Evolutionary conservation across 306 rosid species (phyloP).

Genomic region (Fragaria ananassa): DNA sequence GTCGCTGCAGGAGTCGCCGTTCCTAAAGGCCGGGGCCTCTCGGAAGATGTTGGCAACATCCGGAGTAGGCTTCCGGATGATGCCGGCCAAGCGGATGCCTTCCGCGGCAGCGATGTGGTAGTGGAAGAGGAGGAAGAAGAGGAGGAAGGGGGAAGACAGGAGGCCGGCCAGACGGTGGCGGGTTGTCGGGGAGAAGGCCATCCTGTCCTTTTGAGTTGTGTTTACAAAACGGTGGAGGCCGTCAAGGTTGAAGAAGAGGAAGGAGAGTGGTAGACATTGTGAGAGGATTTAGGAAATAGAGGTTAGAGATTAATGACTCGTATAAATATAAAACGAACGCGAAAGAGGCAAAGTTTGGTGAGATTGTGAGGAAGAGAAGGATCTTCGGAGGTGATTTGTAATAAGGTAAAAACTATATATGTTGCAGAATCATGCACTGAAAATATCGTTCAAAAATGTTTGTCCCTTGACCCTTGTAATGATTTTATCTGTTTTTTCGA

Average conservation of each 20-base stretch:
- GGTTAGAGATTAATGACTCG: constrained; percentile 28
- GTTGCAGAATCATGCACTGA: constrained; percentile 8
- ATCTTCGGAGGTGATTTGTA: constrained; percentile 44
- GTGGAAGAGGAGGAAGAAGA: constrained; percentile 12
- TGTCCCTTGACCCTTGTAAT: no score
- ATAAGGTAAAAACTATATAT: neutral
- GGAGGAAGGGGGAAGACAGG: constrained; percentile 46
- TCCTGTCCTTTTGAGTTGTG: constrained; percentile 44
- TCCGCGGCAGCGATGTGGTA: constrained; percentile 3
- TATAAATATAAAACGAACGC: neutral
- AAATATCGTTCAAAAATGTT: neutral
- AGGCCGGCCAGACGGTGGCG: constrained; percentile 33
- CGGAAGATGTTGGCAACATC: constrained; percentile 47
- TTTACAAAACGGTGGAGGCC: constrained; percentile 27
- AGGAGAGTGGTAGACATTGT: constrained; percentile 46
- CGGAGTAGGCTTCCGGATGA: constrained; percentile 42
- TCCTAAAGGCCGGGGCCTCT: constrained; percentile 72
- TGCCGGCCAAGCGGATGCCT: constrained; percentile 37
- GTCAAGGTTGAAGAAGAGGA: constrained; percentile 21
- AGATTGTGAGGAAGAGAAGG: constrained; percentile 64
- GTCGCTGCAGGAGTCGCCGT: constrained; percentile 45
- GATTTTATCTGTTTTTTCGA: neutral
- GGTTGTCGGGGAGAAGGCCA: constrained; percentile 49
- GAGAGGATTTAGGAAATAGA: constrained; percentile 36
- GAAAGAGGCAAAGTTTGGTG: constrained; percentile 36